Evolutionary conservation across 2,329 filamentous ascomycete species (phyloP).

Genomic region (Phoma sp.): DNA sequence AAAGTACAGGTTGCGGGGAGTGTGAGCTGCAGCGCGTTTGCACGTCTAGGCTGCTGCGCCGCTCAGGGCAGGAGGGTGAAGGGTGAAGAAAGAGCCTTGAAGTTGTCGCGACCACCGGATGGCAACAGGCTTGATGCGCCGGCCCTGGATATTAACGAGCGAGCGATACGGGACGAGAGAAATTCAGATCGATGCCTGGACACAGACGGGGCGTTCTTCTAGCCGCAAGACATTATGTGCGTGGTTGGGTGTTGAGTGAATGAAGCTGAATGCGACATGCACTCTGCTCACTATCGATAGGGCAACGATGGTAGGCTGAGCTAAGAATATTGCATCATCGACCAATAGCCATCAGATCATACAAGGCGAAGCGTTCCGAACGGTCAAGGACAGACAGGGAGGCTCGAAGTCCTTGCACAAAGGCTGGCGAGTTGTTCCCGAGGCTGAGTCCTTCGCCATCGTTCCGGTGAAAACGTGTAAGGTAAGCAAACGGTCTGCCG

Average conservation of each 20-base stretch:
- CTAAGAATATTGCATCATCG: constrained; percentile 17
- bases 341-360: constrained; percentile 2
- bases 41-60: constrained; percentile 4
- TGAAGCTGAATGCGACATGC: constrained; percentile 12
- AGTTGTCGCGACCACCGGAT: not conserved
- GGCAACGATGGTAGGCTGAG: constrained; percentile 9
- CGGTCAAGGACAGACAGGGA: constrained; percentile 6
- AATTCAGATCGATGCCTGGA: not conserved
- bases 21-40: not conserved
- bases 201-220: not conserved
- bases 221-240: not conserved
- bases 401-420: not conserved
- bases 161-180: not conserved
- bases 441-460: constrained; percentile 14
- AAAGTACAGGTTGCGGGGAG: not conserved
- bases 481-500: not conserved
- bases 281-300: constrained; percentile 12
- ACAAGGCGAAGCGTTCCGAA: not conserved
- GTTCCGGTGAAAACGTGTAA: constrained; percentile 11
- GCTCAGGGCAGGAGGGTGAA: constrained; percentile 6
- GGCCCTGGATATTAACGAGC: not conserved
- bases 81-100: constrained; percentile 1
- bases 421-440: constrained; percentile 1
- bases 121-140: constrained; percentile 1
- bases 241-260: constrained; percentile 8